These are phyloP conservation scores for Bolboschoenoplectus hybrid DNA, from an alignment of 202 grass and related monocot species.

Conservation along the genomic window DNA sequence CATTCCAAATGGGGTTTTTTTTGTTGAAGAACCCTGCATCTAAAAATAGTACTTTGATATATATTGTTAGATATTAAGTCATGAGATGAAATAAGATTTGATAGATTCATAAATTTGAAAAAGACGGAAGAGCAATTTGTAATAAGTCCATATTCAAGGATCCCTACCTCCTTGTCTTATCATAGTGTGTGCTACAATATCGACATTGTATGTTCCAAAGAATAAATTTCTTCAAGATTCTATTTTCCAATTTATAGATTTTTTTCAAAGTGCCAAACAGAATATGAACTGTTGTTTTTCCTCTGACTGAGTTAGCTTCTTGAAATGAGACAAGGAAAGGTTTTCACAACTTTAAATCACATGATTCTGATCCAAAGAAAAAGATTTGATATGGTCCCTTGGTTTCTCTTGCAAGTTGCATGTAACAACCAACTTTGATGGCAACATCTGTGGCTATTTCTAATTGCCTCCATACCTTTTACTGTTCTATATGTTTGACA, in stretches of 20 bases:
- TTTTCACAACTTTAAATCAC: constrained; percentile 22
- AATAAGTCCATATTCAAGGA: not conserved
- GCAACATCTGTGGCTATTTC: constrained; percentile 52
- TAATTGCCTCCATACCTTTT: constrained; percentile 31
- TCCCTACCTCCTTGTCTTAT: not conserved
- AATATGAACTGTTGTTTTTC: constrained; percentile 34
- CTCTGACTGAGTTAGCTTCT: constrained; percentile 46
- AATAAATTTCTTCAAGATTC: not conserved
- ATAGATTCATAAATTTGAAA: not conserved
- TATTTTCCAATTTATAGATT: not conserved
- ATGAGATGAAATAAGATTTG: not conserved
- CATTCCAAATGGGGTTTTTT: not conserved
- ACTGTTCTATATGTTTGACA: constrained; percentile 22
- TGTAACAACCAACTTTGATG: constrained; percentile 59
- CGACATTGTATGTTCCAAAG: not conserved
- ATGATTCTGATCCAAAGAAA: constrained; percentile 27
- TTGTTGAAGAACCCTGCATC: not conserved
- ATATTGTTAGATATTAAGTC: not conserved
- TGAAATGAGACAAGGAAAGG: constrained; percentile 58
- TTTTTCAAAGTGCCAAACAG: not conserved
- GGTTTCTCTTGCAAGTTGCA: constrained; percentile 1
- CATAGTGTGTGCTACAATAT: not conserved
- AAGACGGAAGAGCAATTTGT: not conserved
- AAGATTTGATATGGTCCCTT: constrained; percentile 37
- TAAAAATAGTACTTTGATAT: not conserved